Percentiles rank a stretch among this genome's conserved stretches.
Evolutionary conservation across 257 asterid genomes (phyloP).

Genomic region (Nicotiana tabacum): DNA sequence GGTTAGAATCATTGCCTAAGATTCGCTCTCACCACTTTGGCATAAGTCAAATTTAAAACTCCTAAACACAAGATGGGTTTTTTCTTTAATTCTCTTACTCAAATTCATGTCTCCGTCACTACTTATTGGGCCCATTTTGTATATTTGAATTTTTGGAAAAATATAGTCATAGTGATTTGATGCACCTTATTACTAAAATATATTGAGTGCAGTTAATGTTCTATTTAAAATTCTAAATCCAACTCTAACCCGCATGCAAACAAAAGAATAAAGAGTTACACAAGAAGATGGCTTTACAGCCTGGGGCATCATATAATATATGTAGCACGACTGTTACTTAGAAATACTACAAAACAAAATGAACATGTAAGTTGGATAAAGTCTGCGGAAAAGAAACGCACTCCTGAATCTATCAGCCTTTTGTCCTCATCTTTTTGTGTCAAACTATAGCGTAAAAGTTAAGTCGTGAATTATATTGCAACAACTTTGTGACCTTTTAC

Average conservation of each 20-base stretch:
- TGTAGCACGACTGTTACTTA: neutral
- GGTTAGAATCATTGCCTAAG: neutral
- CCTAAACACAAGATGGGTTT: neutral
- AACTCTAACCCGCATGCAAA: neutral
- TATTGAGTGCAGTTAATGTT: neutral
- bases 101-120: neutral
- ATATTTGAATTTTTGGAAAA: no score
- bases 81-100: neutral
- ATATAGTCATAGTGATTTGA: neutral
- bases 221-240: neutral
- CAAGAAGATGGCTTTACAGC: neutral
- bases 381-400: conserved; percentile 24
- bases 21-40: neutral
- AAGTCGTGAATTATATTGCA: conserved; percentile 12
- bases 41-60: neutral
- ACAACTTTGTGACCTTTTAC: neutral
- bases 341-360: neutral
- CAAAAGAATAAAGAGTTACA: neutral
- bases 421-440: neutral
- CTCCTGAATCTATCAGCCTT: neutral
- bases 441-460: conserved; percentile 28
- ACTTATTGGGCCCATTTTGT: no score
- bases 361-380: neutral
- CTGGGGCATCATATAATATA: neutral
- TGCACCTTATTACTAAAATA: neutral